phyloP scores from a whole-genome alignment of 2,329 filamentous ascomycete genomes.

The Acephala macrosclerotiorum region DNA sequence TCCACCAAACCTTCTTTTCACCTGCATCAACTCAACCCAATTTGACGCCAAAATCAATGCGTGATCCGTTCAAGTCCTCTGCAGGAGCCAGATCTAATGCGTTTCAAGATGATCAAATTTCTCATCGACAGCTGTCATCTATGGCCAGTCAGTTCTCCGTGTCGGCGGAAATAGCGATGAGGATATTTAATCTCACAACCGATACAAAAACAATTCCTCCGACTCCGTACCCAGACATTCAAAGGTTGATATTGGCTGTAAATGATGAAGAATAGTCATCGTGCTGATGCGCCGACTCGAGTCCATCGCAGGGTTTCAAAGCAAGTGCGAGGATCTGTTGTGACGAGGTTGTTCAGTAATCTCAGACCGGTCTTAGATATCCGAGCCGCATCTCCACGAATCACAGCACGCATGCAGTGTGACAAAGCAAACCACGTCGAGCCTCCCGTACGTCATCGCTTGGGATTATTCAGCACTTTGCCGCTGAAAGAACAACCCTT shows the following conservation, averaged over 20 bases:
- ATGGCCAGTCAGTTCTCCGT: neutral
- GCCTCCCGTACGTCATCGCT: slow-evolving; percentile 20
- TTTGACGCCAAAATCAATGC: neutral
- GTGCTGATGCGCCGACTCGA: neutral
- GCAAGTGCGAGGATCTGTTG: neutral
- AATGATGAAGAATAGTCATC: neutral
- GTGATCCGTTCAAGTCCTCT: neutral
- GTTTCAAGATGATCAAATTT: neutral
- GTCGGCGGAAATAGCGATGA: neutral
- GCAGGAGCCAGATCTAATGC: neutral
- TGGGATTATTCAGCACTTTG: slow-evolving; percentile 27
- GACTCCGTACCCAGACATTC: neutral
- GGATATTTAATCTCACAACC: neutral
- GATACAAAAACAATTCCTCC: neutral
- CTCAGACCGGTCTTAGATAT: too few species aligned
- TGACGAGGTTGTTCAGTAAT: neutral
- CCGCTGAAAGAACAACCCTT: slow-evolving; percentile 2
- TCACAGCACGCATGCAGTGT: neutral
- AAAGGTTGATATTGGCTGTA: neutral
- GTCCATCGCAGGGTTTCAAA: neutral
- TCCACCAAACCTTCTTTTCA: neutral
- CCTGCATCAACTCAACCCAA: neutral
- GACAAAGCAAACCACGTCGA: slow-evolving; percentile 3
- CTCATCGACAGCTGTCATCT: neutral
- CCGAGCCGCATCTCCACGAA: too few species aligned